Evolutionary conservation across 75 land plant species (phyloP).

Genomic region (Pseudotsuga menziesii): DNA sequence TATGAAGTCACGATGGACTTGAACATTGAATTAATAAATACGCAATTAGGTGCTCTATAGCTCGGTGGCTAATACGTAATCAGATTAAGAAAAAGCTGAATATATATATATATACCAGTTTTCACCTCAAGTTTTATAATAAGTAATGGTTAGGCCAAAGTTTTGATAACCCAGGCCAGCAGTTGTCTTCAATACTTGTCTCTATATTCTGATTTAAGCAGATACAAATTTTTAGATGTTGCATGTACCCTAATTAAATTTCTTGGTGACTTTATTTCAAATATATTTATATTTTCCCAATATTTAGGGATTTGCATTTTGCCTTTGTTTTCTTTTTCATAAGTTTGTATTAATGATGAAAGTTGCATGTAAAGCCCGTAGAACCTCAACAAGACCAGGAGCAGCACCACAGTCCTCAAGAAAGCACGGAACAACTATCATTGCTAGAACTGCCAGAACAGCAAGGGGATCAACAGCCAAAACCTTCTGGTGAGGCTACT

Average conservation of each 20-base stretch:
- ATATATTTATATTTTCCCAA: not conserved
- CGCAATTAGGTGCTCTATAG: too few species aligned
- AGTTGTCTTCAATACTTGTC: not conserved
- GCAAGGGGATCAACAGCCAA: slow-evolving; percentile 25
- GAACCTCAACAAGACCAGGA: slow-evolving; percentile 13
- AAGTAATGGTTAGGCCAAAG: too few species aligned
- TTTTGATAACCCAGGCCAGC: too few species aligned
- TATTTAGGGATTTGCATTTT: not conserved
- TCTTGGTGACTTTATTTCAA: not conserved
- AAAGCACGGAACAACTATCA: slow-evolving; percentile 14
- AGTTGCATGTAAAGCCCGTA: not conserved
- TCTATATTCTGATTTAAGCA: not conserved
- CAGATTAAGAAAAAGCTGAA: too few species aligned
- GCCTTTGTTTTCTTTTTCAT: not conserved
- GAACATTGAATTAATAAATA: too few species aligned
- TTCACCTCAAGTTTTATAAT: not conserved
- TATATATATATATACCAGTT: not conserved
- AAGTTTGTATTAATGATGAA: not conserved
- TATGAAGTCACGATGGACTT: too few species aligned
- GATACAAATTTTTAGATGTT: not conserved
- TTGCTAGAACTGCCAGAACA: slow-evolving; percentile 38
- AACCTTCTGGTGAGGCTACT: slow-evolving; percentile 29
- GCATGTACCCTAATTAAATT: not conserved
- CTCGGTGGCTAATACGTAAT: not conserved
- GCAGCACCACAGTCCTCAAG: slow-evolving; percentile 5